Evolutionary conservation across 2,329 filamentous ascomycete species (phyloP), one percentile per base, ranked within the genome.

Genomic region (Trichoderma aggressivum): DNA sequence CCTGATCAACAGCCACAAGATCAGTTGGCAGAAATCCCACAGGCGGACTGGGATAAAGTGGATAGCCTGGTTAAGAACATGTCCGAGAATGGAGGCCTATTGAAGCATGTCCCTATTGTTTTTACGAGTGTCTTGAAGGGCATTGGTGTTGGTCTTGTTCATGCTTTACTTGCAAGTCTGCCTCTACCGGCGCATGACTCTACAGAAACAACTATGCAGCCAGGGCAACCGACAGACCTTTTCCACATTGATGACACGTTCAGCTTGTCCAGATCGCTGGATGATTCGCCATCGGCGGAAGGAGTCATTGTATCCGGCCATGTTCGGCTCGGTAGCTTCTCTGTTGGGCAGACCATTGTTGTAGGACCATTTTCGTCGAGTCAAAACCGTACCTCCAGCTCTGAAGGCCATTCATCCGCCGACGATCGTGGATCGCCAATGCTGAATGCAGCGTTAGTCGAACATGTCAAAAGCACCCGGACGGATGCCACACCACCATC

Each of bases 211-310:
- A 83, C 83, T 2, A 77, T 89, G 67, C 89, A 89, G 71, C 88
- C 88, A 0, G 85, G 89, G 71, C 86, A 88, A 70, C 88, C 89
- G 2, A 83, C 84, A 5, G 88, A 88, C 39, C 82, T 98, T 2
- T 98, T 98, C 77, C 92, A 98, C 77, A 88, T 98, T 28, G 95
- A 98, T 78, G 95, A 98, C 75, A 90, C 94, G 1, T 98, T 97
- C 79, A 92, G 88, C 71, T 87, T 94, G 16, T 88, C 91, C 1
- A 87, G 88, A 1, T 88, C 89, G 1, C 90, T 89, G 73, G 73
- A 73, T 75, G 72, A 64, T 12, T 66, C 78, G 47, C 68, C 74
- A 26, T 74, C 73, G 16, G 56, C 72, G 6, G 68, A 73, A 24
- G 91, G 91, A 8, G 86, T 89, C n/a, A 92, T 99, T 16, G 87